A percentile compares a stretch with the other conserved stretches of the same genome.
phyloP scores from a whole-genome alignment of 2,329 filamentous ascomycete species.

The Fusarium anguioides region DNA sequence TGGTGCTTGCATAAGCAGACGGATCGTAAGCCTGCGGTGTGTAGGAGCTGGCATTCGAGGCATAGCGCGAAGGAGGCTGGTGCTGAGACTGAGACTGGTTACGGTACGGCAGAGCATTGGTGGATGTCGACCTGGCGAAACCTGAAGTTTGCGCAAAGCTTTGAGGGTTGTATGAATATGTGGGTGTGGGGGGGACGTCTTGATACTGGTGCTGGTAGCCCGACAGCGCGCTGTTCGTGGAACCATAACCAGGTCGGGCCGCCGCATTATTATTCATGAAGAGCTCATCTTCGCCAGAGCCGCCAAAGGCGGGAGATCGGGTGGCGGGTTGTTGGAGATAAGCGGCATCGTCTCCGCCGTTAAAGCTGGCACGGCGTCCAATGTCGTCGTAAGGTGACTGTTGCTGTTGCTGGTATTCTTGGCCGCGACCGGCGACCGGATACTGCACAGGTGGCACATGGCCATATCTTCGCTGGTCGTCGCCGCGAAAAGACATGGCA shows the following conservation, averaged over 20 bases:
- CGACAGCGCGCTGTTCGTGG: constrained; percentile 59
- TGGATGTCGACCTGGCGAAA: constrained; percentile 61
- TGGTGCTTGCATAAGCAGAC: constrained; percentile 65
- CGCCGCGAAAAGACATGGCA: constrained; percentile 72
- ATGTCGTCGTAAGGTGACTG: constrained; percentile 48
- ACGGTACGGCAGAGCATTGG: constrained; percentile 62
- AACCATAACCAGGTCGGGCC: constrained; percentile 53
- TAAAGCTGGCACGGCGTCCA: constrained; percentile 75
- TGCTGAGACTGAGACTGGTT: constrained; percentile 51
- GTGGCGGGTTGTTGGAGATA: constrained; percentile 57
- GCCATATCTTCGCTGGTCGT: constrained; percentile 72
- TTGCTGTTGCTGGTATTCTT: constrained; percentile 48
- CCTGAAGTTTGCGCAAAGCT: constrained; percentile 60
- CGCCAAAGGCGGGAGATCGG: constrained; percentile 39
- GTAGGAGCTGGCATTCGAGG: constrained; percentile 56
- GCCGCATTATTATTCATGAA: constrained; percentile 65
- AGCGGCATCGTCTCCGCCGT: constrained; percentile 76
- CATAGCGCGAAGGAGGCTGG: constrained; percentile 54
- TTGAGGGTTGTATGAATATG: constrained; percentile 76
- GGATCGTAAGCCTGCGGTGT: constrained; percentile 68
- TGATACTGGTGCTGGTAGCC: constrained; percentile 66
- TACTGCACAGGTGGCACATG: constrained; percentile 75
- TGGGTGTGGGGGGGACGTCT: constrained; percentile 58
- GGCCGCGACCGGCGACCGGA: constrained; percentile 58
- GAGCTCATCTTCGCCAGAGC: constrained; percentile 66